phyloP scores from a whole-genome alignment of 768 basidiomycete genomes.

The Candolleomyces aberdarensis region DNA sequence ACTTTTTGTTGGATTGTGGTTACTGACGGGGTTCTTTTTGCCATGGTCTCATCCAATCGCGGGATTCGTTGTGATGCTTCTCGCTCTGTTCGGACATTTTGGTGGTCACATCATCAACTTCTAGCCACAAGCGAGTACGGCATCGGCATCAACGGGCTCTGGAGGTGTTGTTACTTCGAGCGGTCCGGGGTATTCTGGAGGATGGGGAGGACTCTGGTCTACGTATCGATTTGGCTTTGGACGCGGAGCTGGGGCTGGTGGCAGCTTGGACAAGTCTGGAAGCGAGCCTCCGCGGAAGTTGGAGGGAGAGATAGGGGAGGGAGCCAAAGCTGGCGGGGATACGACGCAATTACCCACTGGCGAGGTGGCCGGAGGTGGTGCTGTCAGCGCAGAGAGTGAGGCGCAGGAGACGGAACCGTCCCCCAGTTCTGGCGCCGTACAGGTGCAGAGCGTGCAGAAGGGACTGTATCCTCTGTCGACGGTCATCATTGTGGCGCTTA shows the following conservation, averaged over 20 bases:
- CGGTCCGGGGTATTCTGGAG: neutral
- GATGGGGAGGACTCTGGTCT: slow-evolving; percentile 7
- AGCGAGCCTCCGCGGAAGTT: slow-evolving; percentile 23
- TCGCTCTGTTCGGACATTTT: neutral
- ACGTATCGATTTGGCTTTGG: slow-evolving; percentile 12
- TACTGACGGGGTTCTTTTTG: neutral
- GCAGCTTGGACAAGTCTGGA: slow-evolving; percentile 9
- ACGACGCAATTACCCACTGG: slow-evolving; percentile 10
- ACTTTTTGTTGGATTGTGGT: neutral
- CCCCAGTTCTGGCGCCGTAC: neutral
- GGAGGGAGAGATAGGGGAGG: slow-evolving; percentile 36
- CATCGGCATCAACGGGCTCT: neutral
- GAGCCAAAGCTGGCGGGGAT: slow-evolving; percentile 9
- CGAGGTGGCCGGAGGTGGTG: neutral
- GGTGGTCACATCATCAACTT: neutral
- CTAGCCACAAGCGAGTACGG: slow-evolving; percentile 7
- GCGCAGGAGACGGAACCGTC: slow-evolving; percentile 1
- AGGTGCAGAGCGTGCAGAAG: neutral
- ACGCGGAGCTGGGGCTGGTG: slow-evolving; percentile 10
- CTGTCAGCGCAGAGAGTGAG: neutral
- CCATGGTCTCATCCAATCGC: neutral
- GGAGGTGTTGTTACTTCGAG: neutral
- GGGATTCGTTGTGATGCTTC: neutral
- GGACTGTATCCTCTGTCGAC: slow-evolving; percentile 45
- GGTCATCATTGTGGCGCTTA: slow-evolving; percentile 74